Percentiles rank a stretch among this genome's conserved stretches.
Evolutionary conservation across 371 early-diverging fungal species (phyloP).

Genomic region (Lichtheimia ramosa): DNA sequence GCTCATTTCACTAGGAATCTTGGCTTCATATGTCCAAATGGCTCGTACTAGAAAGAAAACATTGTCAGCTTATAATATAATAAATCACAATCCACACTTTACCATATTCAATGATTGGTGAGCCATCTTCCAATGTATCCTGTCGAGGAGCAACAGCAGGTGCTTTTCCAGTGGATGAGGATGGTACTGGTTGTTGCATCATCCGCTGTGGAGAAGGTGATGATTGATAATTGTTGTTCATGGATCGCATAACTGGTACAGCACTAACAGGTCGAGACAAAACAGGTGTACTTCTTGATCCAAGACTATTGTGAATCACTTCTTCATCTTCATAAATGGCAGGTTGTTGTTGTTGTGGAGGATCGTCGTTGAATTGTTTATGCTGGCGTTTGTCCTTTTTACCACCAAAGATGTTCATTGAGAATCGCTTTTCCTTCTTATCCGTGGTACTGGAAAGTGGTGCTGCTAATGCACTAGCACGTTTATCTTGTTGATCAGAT

Average conservation of each 20-base stretch:
- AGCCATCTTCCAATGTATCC: conserved; percentile 9
- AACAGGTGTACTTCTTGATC: conserved; percentile 4
- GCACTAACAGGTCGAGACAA: not conserved
- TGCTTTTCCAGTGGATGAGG: conserved; percentile 11
- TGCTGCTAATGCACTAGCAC: not conserved
- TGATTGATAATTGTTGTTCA: not conserved
- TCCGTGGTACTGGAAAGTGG: not conserved
- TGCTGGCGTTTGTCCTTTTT: conserved; percentile 25
- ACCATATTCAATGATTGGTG: conserved; percentile 14
- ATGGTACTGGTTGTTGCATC: conserved; percentile 4
- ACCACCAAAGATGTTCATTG: conserved; percentile 18
- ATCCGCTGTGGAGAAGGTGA: not conserved
- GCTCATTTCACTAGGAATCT: conserved; percentile 45
- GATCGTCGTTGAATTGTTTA: conserved; percentile 5
- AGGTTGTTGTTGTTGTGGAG: conserved; percentile 5
- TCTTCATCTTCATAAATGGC: conserved; percentile 2
- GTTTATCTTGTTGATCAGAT: not conserved
- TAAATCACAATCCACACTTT: not conserved
- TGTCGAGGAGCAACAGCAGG: conserved; percentile 9
- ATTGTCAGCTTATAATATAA: not conserved
- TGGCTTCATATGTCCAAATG: conserved; percentile 36
- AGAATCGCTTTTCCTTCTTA: conserved; percentile 18
- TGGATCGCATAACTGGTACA: not conserved
- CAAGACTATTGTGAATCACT: not conserved
- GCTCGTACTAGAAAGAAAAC: conserved; percentile 15